Conservation (phyloP, 164 flowering plant species). For the Tetrastigma voinierianum region DNA sequence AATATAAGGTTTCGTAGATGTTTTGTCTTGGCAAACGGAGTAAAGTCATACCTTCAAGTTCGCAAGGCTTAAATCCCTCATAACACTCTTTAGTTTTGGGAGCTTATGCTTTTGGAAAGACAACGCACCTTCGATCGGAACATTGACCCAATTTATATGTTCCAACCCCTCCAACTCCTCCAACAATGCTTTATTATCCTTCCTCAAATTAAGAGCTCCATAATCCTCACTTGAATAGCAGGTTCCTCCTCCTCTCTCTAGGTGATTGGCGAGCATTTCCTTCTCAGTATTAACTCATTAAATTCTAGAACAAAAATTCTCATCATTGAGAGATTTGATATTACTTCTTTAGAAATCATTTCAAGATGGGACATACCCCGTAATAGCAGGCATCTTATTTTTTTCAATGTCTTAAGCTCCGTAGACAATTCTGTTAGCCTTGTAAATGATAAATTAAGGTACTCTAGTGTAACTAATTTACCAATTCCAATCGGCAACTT, state of each 20-base stretch:
- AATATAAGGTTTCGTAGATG: rapidly evolving
- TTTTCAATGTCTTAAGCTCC: neutral
- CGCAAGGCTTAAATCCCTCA: rapidly evolving
- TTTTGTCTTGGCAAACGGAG: no score
- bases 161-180: neutral
- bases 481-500: neutral
- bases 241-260: no score
- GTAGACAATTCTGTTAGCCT: neutral
- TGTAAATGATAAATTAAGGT: slow-evolving; percentile 12
- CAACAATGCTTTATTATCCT: neutral
- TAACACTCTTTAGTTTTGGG: no score
- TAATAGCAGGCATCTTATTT: neutral
- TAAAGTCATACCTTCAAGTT: no score
- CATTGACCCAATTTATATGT: neutral
- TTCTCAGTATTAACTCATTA: no score
- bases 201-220: rapidly evolving
- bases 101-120: no score
- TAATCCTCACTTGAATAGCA: no score
- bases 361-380: neutral
- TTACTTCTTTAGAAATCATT: neutral
- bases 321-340: slow-evolving; percentile 7
- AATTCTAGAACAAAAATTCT: neutral
- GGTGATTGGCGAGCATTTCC: no score
- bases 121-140: neutral
- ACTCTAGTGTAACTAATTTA: neutral